Percentiles rank a stretch among this genome's conserved stretches.
Evolutionary conservation across 345 rosid species (phyloP).

Genomic region (Noccaea caerulescens): DNA sequence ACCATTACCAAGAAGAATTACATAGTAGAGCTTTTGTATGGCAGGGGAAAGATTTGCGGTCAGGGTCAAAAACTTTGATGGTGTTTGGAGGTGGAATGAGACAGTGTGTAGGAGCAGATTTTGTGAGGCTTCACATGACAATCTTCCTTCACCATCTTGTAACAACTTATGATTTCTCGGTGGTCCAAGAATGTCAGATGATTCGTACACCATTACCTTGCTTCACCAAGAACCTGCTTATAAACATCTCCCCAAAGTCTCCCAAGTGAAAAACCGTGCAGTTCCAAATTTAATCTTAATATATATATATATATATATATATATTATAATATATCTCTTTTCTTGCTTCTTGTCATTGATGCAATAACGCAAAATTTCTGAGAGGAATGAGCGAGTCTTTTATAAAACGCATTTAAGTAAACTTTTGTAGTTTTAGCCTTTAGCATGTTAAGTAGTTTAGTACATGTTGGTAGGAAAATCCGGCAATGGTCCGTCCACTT

Average conservation of each 20-base stretch:
- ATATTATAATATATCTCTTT: too few species aligned
- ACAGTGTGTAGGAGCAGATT: conserved; percentile 52
- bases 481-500: too few species aligned
- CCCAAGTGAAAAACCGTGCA: not conserved
- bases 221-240: conserved; percentile 26
- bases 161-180: conserved; percentile 5
- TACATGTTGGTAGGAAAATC: too few species aligned
- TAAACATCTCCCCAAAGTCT: conserved; percentile 11
- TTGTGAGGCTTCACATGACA: conserved; percentile 45
- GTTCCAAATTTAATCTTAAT: too few species aligned
- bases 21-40: conserved; percentile 32
- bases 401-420: too few species aligned
- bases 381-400: too few species aligned
- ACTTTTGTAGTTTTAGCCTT: too few species aligned
- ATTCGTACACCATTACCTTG: conserved; percentile 21
- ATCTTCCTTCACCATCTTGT: conserved; percentile 46
- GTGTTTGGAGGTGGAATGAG: conserved; percentile 56
- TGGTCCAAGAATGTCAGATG: conserved; percentile 33
- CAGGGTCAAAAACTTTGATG: conserved; percentile 49
- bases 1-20: not conserved
- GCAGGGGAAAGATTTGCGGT: conserved; percentile 39
- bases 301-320: too few species aligned
- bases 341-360: too few species aligned
- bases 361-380: too few species aligned
- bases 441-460: too few species aligned